Conservation (phyloP, 768 basidiomycete species). For the Chiua virens region DNA sequence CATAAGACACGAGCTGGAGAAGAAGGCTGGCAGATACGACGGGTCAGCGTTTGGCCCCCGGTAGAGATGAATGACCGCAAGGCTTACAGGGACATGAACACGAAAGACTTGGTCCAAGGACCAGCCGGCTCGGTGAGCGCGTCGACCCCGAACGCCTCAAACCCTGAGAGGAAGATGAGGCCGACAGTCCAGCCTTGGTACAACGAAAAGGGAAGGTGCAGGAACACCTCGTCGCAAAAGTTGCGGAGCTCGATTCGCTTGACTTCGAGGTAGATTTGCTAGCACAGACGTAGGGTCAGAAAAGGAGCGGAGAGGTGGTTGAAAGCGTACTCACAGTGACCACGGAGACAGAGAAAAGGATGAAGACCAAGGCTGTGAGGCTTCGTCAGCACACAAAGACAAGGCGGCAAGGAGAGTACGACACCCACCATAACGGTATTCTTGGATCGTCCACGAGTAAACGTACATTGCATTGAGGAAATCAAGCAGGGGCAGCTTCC, state of each 20-base stretch:
- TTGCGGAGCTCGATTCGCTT: conserved; percentile 53
- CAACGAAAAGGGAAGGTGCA: conserved; percentile 74
- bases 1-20: conserved; percentile 57
- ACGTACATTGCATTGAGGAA: conserved; percentile 66
- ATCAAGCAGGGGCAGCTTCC: conserved; percentile 62
- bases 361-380: conserved; percentile 37
- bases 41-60: neutral
- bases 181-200: conserved; percentile 64
- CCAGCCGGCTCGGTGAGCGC: conserved; percentile 51
- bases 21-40: conserved; percentile 38
- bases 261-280: conserved; percentile 67
- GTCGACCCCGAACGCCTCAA: conserved; percentile 62
- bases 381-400: conserved; percentile 8
- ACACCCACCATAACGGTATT: conserved; percentile 45
- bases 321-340: conserved; percentile 41
- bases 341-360: conserved; percentile 47
- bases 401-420: no score
- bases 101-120: conserved; percentile 61
- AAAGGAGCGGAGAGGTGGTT: conserved; percentile 1
- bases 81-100: conserved; percentile 55
- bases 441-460: conserved; percentile 54
- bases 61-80: neutral
- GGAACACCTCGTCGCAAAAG: conserved; percentile 57
- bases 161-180: conserved; percentile 53
- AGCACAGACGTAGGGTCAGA: conserved; percentile 2